Percentiles rank a stretch among this genome's conserved stretches.
phyloP scores from a whole-genome alignment of 495 filamentous ascomycete genomes.

The Trichoderma erinaceum region DNA sequence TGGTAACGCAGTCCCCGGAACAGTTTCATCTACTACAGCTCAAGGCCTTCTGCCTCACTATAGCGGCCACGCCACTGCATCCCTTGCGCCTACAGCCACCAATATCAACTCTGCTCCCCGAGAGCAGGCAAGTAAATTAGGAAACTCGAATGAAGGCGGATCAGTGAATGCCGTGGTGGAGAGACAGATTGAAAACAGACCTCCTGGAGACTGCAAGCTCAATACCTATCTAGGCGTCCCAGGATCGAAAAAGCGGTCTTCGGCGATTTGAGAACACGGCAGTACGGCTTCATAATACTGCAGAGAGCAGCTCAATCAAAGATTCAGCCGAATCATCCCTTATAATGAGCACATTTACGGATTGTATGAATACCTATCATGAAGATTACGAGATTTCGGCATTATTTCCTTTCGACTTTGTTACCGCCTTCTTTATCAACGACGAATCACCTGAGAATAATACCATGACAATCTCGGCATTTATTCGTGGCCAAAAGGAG shows the following conservation, averaged over 20 bases:
- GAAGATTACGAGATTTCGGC: not conserved
- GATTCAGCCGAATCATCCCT: not conserved
- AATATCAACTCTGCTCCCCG: constrained; percentile 22
- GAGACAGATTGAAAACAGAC: constrained; percentile 24
- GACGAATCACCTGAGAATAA: not conserved
- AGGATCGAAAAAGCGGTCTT: not conserved
- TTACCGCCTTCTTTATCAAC: not conserved
- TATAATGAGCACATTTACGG: constrained; percentile 5
- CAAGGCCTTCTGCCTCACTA: constrained; percentile 44
- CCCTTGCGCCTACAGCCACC: constrained; percentile 36
- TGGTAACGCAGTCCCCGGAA: constrained; percentile 29
- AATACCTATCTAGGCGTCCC: not conserved
- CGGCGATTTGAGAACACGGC: not conserved
- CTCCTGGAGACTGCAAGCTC: constrained; percentile 2
- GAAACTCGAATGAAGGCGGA: constrained; percentile 24
- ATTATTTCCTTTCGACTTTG: constrained; percentile 3
- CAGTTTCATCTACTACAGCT: constrained; percentile 41
- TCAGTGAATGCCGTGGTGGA: constrained; percentile 24
- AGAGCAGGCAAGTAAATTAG: constrained; percentile 23
- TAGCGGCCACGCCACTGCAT: constrained; percentile 36
- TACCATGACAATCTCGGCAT: not conserved
- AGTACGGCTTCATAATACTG: not conserved
- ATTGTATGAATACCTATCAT: not conserved
- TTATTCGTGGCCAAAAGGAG: not conserved
- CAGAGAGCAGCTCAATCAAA: not conserved